These are phyloP conservation scores for Cenococcum geophilum DNA, from an alignment of 495 filamentous ascomycete genomes.

Conservation along the genomic window DNA sequence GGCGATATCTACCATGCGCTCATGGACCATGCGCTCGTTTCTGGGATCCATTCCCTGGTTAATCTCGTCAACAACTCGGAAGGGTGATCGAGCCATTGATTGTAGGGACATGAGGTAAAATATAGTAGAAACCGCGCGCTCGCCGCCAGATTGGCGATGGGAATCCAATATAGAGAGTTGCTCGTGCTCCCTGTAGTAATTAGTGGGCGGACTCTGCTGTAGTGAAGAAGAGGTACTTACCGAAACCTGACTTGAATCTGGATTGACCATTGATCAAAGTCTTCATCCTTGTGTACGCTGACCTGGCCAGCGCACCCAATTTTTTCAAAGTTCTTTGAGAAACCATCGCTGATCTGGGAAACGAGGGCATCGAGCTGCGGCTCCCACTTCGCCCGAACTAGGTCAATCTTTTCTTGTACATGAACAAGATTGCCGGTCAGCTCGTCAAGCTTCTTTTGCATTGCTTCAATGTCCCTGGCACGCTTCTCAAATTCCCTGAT, in stretches of 20 bases:
- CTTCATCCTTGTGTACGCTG: slow-evolving; percentile 67
- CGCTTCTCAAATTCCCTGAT: slow-evolving; percentile 75
- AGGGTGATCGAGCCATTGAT: slow-evolving; percentile 87
- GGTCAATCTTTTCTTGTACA: slow-evolving; percentile 51
- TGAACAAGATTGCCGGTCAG: slow-evolving; percentile 46
- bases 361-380: slow-evolving; percentile 74
- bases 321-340: slow-evolving; percentile 81
- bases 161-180: slow-evolving; percentile 75
- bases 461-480: slow-evolving; percentile 49
- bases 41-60: slow-evolving; percentile 99
- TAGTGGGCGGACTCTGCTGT: neutral
- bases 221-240: slow-evolving; percentile 40
- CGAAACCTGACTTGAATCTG: slow-evolving; percentile 92
- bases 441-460: slow-evolving; percentile 46
- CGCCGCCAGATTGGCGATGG: slow-evolving; percentile 92
- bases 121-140: slow-evolving; percentile 93
- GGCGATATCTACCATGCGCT: slow-evolving; percentile 91
- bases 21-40: slow-evolving; percentile 96
- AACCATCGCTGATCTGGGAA: slow-evolving; percentile 76
- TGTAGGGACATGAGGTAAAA: slow-evolving; percentile 99
- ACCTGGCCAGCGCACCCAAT: slow-evolving; percentile 97
- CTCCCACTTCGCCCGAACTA: slow-evolving; percentile 65
- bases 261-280: slow-evolving; percentile 89
- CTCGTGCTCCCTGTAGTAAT: slow-evolving; percentile 60
- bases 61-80: slow-evolving; percentile 98